phyloP scores from a whole-genome alignment of 2,329 filamentous ascomycete species.

The Coniochaeta prunicola region DNA sequence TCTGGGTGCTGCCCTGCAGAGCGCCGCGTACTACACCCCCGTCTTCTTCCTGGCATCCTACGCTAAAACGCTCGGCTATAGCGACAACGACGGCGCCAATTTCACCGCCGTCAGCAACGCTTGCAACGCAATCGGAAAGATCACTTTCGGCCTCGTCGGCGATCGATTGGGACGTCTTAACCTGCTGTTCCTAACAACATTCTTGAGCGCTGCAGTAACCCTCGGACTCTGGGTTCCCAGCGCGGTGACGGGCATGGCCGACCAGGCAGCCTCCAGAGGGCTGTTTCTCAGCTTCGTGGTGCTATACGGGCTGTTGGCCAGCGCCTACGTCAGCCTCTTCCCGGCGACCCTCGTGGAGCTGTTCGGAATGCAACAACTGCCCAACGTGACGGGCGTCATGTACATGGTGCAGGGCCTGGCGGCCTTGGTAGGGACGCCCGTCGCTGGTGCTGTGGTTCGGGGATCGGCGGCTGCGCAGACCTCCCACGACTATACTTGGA shows the following conservation, averaged over 20 bases:
- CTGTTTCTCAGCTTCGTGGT: conserved; percentile 25
- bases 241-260: neutral
- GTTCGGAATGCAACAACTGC: conserved; percentile 27
- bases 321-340: conserved; percentile 30
- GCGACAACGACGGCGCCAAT: conserved; percentile 23
- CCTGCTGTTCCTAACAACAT: conserved; percentile 22
- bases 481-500: too few species aligned
- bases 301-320: conserved; percentile 27
- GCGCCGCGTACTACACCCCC: conserved; percentile 28
- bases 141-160: conserved; percentile 26
- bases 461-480: neutral
- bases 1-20: conserved; percentile 24
- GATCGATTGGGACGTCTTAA: conserved; percentile 29
- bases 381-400: conserved; percentile 27
- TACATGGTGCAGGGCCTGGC: conserved; percentile 29
- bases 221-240: conserved; percentile 20
- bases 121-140: conserved; percentile 25
- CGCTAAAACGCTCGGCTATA: conserved; percentile 28
- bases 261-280: neutral
- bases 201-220: conserved; percentile 18
- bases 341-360: conserved; percentile 28
- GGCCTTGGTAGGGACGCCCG: conserved; percentile 27
- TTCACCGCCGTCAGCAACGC: conserved; percentile 27
- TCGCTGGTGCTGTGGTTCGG: conserved; percentile 20
- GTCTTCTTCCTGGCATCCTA: conserved; percentile 30